phyloP scores from a whole-genome alignment of 768 basidiomycete genomes.

The Postia placenta region DNA sequence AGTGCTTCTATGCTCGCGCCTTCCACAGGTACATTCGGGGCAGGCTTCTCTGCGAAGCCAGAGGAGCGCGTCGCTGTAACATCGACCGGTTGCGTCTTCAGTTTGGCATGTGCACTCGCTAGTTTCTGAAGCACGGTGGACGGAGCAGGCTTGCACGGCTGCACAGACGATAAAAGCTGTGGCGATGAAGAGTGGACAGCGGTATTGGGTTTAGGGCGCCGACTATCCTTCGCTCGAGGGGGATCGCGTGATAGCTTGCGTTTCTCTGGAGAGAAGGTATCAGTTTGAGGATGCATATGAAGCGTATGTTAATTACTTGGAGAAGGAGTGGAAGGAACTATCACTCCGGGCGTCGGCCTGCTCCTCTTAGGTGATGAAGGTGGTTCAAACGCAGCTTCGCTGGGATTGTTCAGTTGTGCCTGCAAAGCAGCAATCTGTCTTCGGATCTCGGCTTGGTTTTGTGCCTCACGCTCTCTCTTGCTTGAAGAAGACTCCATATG shows the following conservation, averaged over 20 bases:
- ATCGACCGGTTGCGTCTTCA: not conserved
- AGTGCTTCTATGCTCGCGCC: slow-evolving; percentile 1
- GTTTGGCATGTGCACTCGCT: slow-evolving; percentile 20
- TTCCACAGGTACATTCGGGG: not conserved
- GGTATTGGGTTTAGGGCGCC: not conserved
- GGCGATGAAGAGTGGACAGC: not conserved
- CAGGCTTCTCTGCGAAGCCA: slow-evolving; percentile 16
- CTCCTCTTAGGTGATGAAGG: slow-evolving; percentile 45
- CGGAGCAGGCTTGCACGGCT: slow-evolving; percentile 33
- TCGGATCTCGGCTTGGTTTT: slow-evolving; percentile 42
- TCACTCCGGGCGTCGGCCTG: slow-evolving; percentile 29
- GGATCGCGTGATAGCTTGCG: slow-evolving; percentile 33
- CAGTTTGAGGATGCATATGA: not conserved
- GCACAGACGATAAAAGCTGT: not conserved
- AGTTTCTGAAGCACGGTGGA: slow-evolving; percentile 52
- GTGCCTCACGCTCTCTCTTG: slow-evolving; percentile 6
- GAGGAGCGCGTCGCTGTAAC: slow-evolving; percentile 16
- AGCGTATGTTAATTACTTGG: slow-evolving; percentile 43
- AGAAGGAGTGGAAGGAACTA: slow-evolving; percentile 59
- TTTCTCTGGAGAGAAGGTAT: slow-evolving; percentile 29
- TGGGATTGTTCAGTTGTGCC: slow-evolving; percentile 40
- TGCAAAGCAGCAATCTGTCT: slow-evolving; percentile 52
- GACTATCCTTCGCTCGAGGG: not conserved
- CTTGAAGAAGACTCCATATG: slow-evolving; percentile 13
- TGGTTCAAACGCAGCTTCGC: slow-evolving; percentile 6